Percentiles rank a stretch among this genome's conserved stretches.
phyloP scores from a whole-genome alignment of 305 asterid genomes.

The Fraxinus nigra region DNA sequence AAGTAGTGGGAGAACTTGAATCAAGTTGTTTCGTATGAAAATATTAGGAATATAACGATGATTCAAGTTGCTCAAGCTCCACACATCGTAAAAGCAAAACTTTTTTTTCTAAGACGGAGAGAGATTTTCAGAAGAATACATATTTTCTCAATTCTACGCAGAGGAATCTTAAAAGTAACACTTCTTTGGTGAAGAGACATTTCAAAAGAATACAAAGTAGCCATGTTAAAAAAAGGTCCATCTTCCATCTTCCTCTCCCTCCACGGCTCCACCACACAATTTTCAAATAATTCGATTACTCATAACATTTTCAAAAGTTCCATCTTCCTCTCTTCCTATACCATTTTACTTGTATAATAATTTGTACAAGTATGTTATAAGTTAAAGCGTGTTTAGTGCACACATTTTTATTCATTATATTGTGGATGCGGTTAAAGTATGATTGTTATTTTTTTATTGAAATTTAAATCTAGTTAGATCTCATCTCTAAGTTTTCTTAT shows the following conservation, averaged over 20 bases:
- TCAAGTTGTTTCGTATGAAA: no score
- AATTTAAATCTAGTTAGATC: no score
- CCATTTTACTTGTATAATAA: neutral
- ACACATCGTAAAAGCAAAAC: neutral
- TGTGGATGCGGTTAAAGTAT: neutral
- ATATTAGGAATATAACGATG: no score
- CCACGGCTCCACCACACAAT: neutral
- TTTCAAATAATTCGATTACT: neutral
- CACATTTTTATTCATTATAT: neutral
- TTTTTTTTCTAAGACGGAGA: neutral
- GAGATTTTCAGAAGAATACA: neutral
- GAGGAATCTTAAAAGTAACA: neutral
- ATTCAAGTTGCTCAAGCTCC: neutral
- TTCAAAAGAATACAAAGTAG: no score
- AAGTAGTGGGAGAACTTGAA: no score
- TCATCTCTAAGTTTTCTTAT: no score
- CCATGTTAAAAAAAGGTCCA: neutral
- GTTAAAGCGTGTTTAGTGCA: slow-evolving; percentile 30
- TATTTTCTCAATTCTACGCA: no score
- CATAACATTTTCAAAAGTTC: neutral
- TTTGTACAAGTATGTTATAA: slow-evolving; percentile 1
- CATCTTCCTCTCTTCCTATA: no score
- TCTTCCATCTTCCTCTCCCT: neutral
- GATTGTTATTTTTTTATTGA: no score
- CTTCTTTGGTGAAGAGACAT: neutral